Evolutionary conservation across 1,139 yeast genomes (phyloP), one percentile per base, ranked within the genome.

Genomic region (Candida dubliniensis): DNA sequence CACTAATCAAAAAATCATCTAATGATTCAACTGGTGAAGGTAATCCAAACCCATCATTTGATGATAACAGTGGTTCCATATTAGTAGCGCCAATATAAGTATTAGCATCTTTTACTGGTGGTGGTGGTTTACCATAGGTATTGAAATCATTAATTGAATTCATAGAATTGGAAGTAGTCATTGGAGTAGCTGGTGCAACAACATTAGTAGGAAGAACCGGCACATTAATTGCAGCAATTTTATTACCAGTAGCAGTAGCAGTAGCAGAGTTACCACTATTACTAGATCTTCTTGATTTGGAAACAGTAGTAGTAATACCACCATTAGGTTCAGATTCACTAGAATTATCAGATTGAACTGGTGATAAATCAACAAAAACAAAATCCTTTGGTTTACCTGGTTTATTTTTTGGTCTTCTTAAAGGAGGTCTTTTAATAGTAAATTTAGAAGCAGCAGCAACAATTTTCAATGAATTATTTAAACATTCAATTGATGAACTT

Each of bases 351-450:
- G 53, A 62, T 61, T 76, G 76, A 36, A 71, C 71, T 18, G 82
- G 82, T 14, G 80, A 74, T 49, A 77, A 66, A 54, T 77, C 81
- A 36, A 77, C 81, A 55, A 77, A 77, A 14, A 77, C 81, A 51
- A 76, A 77, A 55, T 76, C 79, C 56, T 71, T 71, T 44, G 77
- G 79, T 64, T 64, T 67, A 8, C 81, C 81, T 6, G 80, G 80
- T 54, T 65, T 73, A 55, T 68, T 69, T 61, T 71, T 74, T 24
- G 82, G 81, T 59, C 81, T 69, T 56, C 73, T 72, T 44, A 71
- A 65, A 15, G 77, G 76, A 12, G 77, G 71, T 51, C 76, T 74
- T 52, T 66, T 74, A 18, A 68, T 66, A 23, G 71, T 60, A 55
- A 57, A 63, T 40, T 61, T 49, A 1, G 47, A 56, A 23, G 53